phyloP scores from a whole-genome alignment of 2,329 filamentous ascomycete species.

The Aureobasidium pullulans region DNA sequence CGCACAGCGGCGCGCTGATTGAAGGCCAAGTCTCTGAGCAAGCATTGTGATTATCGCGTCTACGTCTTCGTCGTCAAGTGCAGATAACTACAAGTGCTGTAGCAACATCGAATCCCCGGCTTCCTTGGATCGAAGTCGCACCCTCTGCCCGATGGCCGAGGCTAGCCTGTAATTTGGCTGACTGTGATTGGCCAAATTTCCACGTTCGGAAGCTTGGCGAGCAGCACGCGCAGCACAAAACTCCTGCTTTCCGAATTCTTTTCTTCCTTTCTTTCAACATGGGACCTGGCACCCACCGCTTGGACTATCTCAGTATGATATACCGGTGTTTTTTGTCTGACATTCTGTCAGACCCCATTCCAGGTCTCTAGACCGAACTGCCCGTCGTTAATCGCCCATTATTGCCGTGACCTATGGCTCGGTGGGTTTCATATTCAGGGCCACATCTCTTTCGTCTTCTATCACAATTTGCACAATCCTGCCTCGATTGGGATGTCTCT shows the following conservation, averaged over 20 bases:
- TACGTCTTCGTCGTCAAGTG: neutral
- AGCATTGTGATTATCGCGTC: slow-evolving; percentile 31
- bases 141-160: neutral
- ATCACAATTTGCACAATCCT: too few relatives aligned
- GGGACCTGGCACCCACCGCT: slow-evolving; percentile 26
- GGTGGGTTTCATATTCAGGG: slow-evolving; percentile 49
- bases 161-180: neutral
- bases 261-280: slow-evolving; percentile 17
- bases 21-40: slow-evolving; percentile 37
- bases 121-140: neutral
- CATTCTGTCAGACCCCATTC: slow-evolving; percentile 13
- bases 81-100: neutral
- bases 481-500: neutral
- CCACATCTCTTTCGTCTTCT: slow-evolving; percentile 28
- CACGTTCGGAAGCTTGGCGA: too few relatives aligned
- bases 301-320: slow-evolving; percentile 25
- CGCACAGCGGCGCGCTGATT: slow-evolving; percentile 37
- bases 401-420: slow-evolving; percentile 30
- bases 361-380: slow-evolving; percentile 39
- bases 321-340: slow-evolving; percentile 23
- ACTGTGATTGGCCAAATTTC: neutral
- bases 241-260: slow-evolving; percentile 8
- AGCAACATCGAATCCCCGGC: neutral
- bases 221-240: neutral
- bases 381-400: slow-evolving; percentile 49